These are phyloP conservation scores for Colletotrichum sp. DNA, from an alignment of 2,329 filamentous ascomycete genomes.

Conservation along the genomic window DNA sequence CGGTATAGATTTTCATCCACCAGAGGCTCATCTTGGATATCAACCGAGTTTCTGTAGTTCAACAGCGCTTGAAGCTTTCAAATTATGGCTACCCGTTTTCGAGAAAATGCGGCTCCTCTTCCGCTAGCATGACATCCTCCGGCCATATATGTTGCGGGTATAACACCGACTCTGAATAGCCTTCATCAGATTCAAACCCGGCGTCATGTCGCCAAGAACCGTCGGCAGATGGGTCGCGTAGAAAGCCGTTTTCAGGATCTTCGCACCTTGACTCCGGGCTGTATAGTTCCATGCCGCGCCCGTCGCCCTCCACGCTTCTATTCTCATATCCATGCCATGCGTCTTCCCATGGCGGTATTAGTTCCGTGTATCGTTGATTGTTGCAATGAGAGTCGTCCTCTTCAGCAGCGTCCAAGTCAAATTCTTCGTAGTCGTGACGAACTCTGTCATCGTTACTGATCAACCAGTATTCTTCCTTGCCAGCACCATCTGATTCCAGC, in stretches of 20 bases:
- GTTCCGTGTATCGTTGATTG: background rate
- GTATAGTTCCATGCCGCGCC: background rate
- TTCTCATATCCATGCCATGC: background rate
- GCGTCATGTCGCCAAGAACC: background rate
- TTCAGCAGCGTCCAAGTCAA: background rate
- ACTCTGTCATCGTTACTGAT: background rate
- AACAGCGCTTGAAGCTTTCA: slow-evolving; percentile 20
- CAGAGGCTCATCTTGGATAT: background rate
- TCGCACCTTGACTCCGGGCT: background rate
- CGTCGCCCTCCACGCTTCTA: background rate
- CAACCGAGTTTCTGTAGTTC: background rate
- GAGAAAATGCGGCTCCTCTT: background rate
- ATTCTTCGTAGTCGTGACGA: background rate
- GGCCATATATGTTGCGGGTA: background rate
- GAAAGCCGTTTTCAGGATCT: background rate
- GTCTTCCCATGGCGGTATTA: background rate
- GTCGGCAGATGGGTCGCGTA: background rate
- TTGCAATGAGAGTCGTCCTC: background rate
- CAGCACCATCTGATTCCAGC: background rate
- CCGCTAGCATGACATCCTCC: background rate
- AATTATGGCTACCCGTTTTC: background rate
- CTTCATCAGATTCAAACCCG: background rate
- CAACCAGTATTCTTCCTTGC: background rate
- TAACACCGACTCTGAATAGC: background rate
- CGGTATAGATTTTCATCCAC: background rate